phyloP scores from a whole-genome alignment of 805 yeast species.

The Saturnispora quitensis region DNA sequence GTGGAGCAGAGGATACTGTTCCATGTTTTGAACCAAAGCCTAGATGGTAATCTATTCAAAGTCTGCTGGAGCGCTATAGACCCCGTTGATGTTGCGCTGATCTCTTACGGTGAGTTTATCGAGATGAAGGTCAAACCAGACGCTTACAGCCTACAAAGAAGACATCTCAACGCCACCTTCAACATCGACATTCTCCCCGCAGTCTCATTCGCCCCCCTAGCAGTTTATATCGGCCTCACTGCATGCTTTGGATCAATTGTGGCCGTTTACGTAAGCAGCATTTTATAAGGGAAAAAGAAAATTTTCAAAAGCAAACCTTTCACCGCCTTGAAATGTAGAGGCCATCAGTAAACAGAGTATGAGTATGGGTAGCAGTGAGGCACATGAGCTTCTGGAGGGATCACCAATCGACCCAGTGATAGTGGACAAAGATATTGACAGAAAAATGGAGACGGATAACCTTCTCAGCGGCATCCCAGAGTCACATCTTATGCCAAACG shows the following conservation, averaged over 20 bases:
- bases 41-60: not conserved
- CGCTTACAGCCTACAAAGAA: not conserved
- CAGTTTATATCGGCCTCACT: not conserved
- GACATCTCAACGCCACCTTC: not conserved
- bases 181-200: not conserved
- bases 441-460: slow-evolving; percentile 1
- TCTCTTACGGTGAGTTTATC: not conserved
- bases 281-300: not conserved
- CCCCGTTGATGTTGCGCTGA: slow-evolving; percentile 14
- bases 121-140: not conserved
- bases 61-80: slow-evolving; percentile 23
- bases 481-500: not conserved
- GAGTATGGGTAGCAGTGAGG: not conserved
- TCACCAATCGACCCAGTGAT: not conserved
- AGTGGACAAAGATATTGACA: not conserved
- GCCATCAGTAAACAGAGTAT: not conserved
- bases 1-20: not conserved
- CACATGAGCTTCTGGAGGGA: not conserved
- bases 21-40: not conserved
- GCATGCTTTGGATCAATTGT: not conserved
- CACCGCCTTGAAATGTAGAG: slow-evolving; percentile 6
- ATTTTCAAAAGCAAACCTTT: not conserved
- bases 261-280: not conserved
- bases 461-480: not conserved
- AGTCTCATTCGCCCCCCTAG: not conserved